Conservation (phyloP, 345 rosid species). For the Lepidium sativum region DNA sequence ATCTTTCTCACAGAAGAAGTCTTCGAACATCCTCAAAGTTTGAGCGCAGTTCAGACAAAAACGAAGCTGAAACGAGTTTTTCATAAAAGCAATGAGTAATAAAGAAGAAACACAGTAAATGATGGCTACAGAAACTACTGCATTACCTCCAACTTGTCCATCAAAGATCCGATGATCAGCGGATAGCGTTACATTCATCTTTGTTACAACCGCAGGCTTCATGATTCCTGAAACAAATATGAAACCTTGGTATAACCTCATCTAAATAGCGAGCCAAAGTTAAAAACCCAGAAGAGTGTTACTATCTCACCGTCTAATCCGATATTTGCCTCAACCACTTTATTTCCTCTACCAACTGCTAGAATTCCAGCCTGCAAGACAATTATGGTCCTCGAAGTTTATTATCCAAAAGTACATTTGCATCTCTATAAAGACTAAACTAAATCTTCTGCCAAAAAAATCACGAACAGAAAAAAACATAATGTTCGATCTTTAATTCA, state of each 20-base stretch:
- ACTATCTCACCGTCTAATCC: constrained; percentile 63
- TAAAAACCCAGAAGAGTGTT: not conserved
- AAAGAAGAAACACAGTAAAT: not conserved
- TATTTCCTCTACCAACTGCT: constrained; percentile 90
- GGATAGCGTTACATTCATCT: constrained; percentile 77
- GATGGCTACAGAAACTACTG: not conserved
- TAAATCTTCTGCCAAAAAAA: not conserved
- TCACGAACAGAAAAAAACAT: not conserved
- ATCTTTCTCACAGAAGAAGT: constrained; percentile 52
- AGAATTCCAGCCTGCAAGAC: constrained; percentile 81
- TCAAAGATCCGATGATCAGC: constrained; percentile 95
- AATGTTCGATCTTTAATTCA: not conserved
- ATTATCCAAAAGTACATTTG: not conserved
- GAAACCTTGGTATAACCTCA: not conserved
- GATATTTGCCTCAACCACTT: constrained; percentile 61
- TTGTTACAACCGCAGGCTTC: constrained; percentile 60
- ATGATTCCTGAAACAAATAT: constrained; percentile 49
- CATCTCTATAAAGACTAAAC: not conserved
- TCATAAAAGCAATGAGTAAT: constrained; percentile 4
- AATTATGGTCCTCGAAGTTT: not conserved
- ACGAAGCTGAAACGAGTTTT: constrained; percentile 52
- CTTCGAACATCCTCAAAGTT: constrained; percentile 74
- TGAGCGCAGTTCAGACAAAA: constrained; percentile 52
- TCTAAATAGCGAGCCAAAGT: not conserved
- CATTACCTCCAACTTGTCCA: constrained; percentile 84